Percentiles rank a stretch among this genome's conserved stretches.
Evolutionary conservation across 805 yeast species (phyloP).

Genomic region (Myxozyma geophila): DNA sequence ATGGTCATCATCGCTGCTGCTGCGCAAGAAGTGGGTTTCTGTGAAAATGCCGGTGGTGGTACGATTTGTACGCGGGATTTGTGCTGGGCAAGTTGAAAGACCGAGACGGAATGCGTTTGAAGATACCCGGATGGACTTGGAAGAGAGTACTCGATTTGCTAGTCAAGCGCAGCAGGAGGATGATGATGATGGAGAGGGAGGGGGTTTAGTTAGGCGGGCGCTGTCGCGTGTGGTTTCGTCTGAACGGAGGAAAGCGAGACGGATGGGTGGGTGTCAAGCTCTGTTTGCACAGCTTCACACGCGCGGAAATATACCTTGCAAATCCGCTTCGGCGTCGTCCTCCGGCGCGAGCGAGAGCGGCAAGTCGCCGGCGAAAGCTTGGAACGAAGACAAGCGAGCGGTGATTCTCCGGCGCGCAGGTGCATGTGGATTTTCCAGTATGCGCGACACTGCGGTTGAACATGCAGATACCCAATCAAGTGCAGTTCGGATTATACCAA

Average conservation of each 20-base stretch:
- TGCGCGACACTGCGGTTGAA: background rate
- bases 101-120: conserved; percentile 3
- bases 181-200: background rate
- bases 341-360: no score
- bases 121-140: conserved; percentile 2
- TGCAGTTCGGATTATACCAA: background rate
- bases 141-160: background rate
- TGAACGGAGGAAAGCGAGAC: conserved; percentile 1
- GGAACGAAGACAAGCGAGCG: background rate
- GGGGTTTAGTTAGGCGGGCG: background rate
- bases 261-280: background rate
- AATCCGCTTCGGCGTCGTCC: no score
- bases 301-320: background rate
- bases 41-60: conserved; percentile 6
- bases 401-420: background rate
- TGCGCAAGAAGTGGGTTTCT: conserved; percentile 3
- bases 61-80: background rate
- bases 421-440: conserved; percentile 5
- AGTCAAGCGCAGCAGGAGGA: background rate
- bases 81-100: background rate
- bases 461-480: background rate
- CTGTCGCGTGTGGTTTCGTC: background rate
- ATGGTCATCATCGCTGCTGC: background rate
- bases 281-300: background rate
- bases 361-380: no score